Percentiles rank a stretch among this genome's conserved stretches.
Conservation (phyloP, 2,329 filamentous ascomycete species). For the Diplocarpon mali region DNA sequence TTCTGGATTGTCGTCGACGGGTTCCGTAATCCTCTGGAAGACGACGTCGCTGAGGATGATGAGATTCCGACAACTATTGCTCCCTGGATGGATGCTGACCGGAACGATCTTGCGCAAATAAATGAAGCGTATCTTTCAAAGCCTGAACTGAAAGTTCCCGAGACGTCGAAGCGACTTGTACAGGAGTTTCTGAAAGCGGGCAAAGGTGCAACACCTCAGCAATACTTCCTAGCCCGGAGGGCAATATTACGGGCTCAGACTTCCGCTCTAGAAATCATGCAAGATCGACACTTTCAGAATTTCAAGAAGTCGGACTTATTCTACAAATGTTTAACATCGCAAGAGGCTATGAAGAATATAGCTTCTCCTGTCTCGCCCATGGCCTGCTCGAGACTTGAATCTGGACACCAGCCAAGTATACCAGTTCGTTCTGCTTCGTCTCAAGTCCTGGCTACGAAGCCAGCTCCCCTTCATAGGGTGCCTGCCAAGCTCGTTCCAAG, state of each 20-base stretch:
- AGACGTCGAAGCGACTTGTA: slow-evolving; percentile 58
- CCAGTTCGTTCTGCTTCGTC: slow-evolving; percentile 18
- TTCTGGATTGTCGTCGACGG: slow-evolving; percentile 99
- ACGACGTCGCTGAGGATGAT: slow-evolving; percentile 59
- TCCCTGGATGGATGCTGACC: slow-evolving; percentile 73
- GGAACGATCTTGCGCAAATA: slow-evolving; percentile 81
- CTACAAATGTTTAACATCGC: slow-evolving; percentile 89
- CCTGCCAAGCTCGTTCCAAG: slow-evolving; percentile 35
- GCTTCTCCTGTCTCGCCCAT: slow-evolving; percentile 16
- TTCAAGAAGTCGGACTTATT: slow-evolving; percentile 93
- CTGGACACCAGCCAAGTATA: slow-evolving; percentile 20
- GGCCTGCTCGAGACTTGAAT: slow-evolving; percentile 28
- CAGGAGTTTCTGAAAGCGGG: slow-evolving; percentile 70
- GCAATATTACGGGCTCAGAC: slow-evolving; percentile 77
- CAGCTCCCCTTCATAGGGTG: slow-evolving; percentile 35
- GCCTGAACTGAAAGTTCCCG: slow-evolving; percentile 67
- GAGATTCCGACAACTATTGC: slow-evolving; percentile 48
- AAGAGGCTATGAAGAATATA: slow-evolving; percentile 48
- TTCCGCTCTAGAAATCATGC: slow-evolving; percentile 72
- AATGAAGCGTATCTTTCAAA: slow-evolving; percentile 80
- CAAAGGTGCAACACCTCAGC: slow-evolving; percentile 60
- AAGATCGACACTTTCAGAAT: slow-evolving; percentile 64
- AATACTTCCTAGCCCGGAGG: slow-evolving; percentile 74
- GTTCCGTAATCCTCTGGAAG: slow-evolving; percentile 86
- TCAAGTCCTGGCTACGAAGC: slow-evolving; percentile 30